Evolutionary conservation across 2,329 filamentous ascomycete genomes (phyloP).

Genomic region (Bisporella sp.): DNA sequence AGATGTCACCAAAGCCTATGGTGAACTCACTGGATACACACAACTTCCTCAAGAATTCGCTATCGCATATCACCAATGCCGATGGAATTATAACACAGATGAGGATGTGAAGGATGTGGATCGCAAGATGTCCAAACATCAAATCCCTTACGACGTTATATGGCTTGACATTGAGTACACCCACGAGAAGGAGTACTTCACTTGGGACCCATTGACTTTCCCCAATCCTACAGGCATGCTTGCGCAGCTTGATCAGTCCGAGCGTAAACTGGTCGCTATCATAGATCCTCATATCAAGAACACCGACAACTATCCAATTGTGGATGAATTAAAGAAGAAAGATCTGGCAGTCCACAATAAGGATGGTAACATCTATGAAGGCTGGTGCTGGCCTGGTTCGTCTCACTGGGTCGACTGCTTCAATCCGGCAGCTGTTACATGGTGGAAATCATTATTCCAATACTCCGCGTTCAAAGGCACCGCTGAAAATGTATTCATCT

Average conservation of each 20-base stretch:
- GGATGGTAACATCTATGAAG: conserved; percentile 81
- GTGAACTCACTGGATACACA: conserved; percentile 85
- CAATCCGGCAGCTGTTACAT: conserved; percentile 82
- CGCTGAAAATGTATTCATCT: conserved; percentile 81
- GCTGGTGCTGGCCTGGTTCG: conserved; percentile 97
- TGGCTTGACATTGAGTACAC: conserved; percentile 99
- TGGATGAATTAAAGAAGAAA: conserved; percentile 76
- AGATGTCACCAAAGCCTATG: conserved; percentile 75
- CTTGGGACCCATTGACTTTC: conserved; percentile 89
- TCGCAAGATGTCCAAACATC: conserved; percentile 88
- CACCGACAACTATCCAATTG: conserved; percentile 66
- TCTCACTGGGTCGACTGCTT: conserved; percentile 97
- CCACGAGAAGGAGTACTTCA: conserved; percentile 96
- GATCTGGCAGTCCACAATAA: conserved; percentile 84
- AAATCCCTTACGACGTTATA: conserved; percentile 97
- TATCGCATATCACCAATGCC: conserved; percentile 92
- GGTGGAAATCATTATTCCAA: conserved; percentile 87
- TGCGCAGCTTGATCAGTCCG: conserved; percentile 75
- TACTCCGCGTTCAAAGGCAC: conserved; percentile 86
- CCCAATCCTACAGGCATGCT: conserved; percentile 81
- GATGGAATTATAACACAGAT: conserved; percentile 98
- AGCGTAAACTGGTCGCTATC: conserved; percentile 86
- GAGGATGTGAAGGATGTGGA: conserved; percentile 97
- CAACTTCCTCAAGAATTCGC: conserved; percentile 89
- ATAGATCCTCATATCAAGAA: conserved; percentile 99